Conservation (phyloP, 352 stramenopile genomes). For the Phytopythium mirpurense region DNA sequence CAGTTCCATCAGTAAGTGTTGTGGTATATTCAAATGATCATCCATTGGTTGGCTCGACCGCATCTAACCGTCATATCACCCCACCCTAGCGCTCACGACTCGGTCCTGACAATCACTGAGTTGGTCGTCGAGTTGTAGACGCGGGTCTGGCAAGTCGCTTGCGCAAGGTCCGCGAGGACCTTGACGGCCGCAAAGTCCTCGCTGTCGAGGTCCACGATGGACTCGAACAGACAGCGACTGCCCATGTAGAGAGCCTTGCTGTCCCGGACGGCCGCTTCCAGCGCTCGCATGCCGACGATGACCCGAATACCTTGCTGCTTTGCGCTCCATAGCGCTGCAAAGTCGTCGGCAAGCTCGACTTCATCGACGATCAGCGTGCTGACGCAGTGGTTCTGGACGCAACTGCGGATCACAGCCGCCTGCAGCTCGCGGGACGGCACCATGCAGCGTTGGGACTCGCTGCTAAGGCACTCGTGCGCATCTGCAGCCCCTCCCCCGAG, state of each 20-base stretch:
- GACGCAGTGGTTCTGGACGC: not conserved
- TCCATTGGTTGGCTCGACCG: too few species aligned
- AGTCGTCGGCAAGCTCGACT: not conserved
- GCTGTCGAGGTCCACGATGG: constrained; percentile 6
- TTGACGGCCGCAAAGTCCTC: not conserved
- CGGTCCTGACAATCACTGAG: not conserved
- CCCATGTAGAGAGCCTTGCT: too few species aligned
- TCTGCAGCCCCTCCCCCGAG: not conserved
- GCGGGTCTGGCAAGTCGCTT: not conserved
- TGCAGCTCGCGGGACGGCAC: not conserved
- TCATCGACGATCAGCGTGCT: constrained; percentile 1
- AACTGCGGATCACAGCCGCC: not conserved
- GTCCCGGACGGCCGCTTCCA: not conserved
- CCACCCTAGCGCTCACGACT: not conserved
- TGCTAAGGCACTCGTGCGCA: not conserved
- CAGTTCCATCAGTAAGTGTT: too few species aligned
- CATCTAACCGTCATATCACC: not conserved
- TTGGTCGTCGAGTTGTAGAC: not conserved
- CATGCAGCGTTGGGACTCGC: not conserved
- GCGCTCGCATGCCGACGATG: not conserved
- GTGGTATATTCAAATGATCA: too few species aligned
- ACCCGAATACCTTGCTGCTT: not conserved
- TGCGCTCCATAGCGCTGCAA: not conserved
- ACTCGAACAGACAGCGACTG: not conserved
- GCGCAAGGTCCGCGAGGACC: not conserved